Base-by-base conservation (phyloP, 1,284 basidiomycete genomes). In the Hortiboletus rubellus region DNA sequence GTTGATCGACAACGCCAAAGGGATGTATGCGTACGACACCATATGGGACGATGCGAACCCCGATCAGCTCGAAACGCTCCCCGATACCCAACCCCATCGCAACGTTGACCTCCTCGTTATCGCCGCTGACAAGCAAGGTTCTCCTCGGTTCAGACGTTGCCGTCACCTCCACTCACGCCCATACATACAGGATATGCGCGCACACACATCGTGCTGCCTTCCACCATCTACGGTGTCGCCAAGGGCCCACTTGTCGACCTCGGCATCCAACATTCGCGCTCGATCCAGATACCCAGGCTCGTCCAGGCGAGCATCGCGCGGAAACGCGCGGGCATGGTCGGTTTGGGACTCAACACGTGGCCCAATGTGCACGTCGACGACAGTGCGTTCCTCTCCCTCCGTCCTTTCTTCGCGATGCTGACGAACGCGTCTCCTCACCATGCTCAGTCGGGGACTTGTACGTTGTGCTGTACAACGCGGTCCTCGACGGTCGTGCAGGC, bases 1-100 rank as follows among this genome's bases (percentile, higher is more conserved):
- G n/a, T n/a, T n/a, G n/a, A n/a, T n/a, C n/a, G n/a, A n/a, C n/a
- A 58, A 70, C 36, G 73, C 76, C 0, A 61, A 54, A 6, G 79
- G 79, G 0, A 65, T 72, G 64, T 70, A 70, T 52, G 60, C 68
- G 2, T 68, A 70, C 11, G 70, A 76, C 24, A 70, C 55, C 1
- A 65, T 79, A 17, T 78, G 75, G 61, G 71, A 73, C 50, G 79
- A 82, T 60, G 52, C 68, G 37, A 66, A 79, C 37, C 49, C 66
- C 11, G 73, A 74, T 33, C 70, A 76, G 41, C 72, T 82, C 27
- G 75, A 76, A 33, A 66, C 70, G 0, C 63, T 81, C 14, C 66
- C 76, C 0, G 57, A 62, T 17, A 71, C 68, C 7, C 68, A 71
- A 31, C 53, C 66, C 3, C 79, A 81, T 61, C 69, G 77, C 37